Evolutionary conservation across 1,284 basidiomycete genomes (phyloP), one percentile per base, ranked within the genome.

Genomic region (Irpex rosettiformis): DNA sequence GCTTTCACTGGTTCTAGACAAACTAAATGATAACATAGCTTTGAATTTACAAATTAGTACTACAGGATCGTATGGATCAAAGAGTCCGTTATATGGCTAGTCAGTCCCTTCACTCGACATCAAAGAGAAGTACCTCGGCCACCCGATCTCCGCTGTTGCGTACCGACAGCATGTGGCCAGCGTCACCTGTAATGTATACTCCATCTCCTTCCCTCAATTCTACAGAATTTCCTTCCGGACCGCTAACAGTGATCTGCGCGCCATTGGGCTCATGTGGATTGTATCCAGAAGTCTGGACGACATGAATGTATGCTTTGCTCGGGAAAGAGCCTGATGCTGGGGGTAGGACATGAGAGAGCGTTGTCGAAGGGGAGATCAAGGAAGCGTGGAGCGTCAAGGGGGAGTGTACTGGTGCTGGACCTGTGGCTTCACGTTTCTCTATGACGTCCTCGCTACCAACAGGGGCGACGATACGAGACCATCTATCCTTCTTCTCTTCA

Each of bases 261-360:
- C 88, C 88, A 1, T 69, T 72, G 0, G 82, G 74, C 21, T 70
- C 65, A 3, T 74, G 75, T 0, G 78, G 68, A 62, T 93, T 89
- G 72, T 89, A 94, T 2, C 91, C 92, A 24, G 85, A 86, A 7
- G 79, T 86, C 73, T 93, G 90, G 56, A 92, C 76, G 56, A 91
- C 79, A 60, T 91, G 87, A 52, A 92, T 72, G 65, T 89, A 89
- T 2, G 77, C 86, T 69, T 86, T 88, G 49, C 67, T 60, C 33
- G 57, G 51, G 33, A 54, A n/a, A 42, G 48, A 62, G 66, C 70
- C 4, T 75, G 77, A 33, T 70, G 68, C 42, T 29, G 60, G 52
- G 8, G 70, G 65, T 55, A 90, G 75, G 3, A 68, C 72, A 65
- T 86, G 81, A 45, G 76, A 70, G 56, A 93, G 68, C 16, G 77